Evolutionary conservation across 1,284 basidiomycete species (phyloP).

Genomic region (Cryptococcus floricola): DNA sequence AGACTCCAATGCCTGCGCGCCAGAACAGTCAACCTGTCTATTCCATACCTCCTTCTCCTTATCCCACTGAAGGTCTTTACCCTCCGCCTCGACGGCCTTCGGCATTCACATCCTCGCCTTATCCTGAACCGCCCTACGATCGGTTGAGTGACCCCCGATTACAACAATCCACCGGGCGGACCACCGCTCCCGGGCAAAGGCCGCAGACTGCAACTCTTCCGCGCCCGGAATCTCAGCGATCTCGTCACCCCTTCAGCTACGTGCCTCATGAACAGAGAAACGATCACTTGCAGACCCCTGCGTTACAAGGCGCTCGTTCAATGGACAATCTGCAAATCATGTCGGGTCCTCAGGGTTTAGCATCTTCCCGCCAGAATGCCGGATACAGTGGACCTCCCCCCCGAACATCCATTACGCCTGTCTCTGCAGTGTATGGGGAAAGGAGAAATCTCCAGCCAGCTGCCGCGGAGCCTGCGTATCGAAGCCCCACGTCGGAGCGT

Average conservation of each 20-base stretch:
- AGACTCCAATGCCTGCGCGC: neutral
- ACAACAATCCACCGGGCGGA: slow-evolving; percentile 20
- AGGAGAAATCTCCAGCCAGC: slow-evolving; percentile 9
- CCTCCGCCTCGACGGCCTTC: slow-evolving; percentile 16
- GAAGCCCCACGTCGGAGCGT: slow-evolving; percentile 22
- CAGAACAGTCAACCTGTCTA: slow-evolving; percentile 18
- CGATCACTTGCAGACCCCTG: slow-evolving; percentile 12
- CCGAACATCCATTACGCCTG: slow-evolving; percentile 21
- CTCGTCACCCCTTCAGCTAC: slow-evolving; percentile 21
- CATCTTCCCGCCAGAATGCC: slow-evolving; percentile 2
- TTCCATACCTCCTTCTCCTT: slow-evolving; percentile 22
- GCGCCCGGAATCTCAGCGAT: slow-evolving; percentile 2
- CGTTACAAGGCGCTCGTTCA: slow-evolving; percentile 23
- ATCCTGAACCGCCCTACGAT: slow-evolving; percentile 23
- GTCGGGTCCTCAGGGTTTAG: neutral
- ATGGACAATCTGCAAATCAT: slow-evolving; percentile 31
- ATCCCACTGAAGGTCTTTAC: slow-evolving; percentile 13
- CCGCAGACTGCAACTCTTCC: neutral
- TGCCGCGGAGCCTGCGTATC: slow-evolving; percentile 4
- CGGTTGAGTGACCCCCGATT: slow-evolving; percentile 25
- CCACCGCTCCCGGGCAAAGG: neutral
- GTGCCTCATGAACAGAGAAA: slow-evolving; percentile 1
- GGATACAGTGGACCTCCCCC: slow-evolving; percentile 21
- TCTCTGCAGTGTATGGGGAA: slow-evolving; percentile 12
- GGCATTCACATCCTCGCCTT: slow-evolving; percentile 15